A percentile compares a stretch with the other conserved stretches of the same genome.
Conservation (phyloP, 352 stramenopile species). For the Peronospora destructor region DNA sequence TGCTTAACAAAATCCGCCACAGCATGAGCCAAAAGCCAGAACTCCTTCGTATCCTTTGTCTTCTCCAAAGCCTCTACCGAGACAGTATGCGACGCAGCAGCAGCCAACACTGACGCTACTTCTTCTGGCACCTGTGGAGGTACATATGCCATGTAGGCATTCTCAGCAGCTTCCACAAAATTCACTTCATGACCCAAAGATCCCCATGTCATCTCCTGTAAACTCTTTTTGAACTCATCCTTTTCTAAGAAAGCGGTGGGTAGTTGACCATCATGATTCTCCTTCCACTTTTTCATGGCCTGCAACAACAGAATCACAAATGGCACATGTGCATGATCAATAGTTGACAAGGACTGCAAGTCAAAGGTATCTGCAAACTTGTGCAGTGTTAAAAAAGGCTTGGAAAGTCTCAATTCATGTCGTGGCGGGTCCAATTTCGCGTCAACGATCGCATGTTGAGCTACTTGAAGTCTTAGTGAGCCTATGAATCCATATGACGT, state of each 20-base stretch:
- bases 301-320: conserved; percentile 91
- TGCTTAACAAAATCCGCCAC: conserved; percentile 72
- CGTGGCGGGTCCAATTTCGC: conserved; percentile 81
- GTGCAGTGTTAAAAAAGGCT: conserved; percentile 65
- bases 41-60: conserved; percentile 43
- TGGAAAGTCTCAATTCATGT: conserved; percentile 86
- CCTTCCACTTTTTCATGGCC: conserved; percentile 52
- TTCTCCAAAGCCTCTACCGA: conserved; percentile 28
- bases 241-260: conserved; percentile 87
- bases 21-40: conserved; percentile 74
- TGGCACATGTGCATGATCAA: conserved; percentile 89
- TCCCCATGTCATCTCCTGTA: conserved; percentile 57
- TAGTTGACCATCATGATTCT: conserved; percentile 31
- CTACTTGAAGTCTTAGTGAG: conserved; percentile 83
- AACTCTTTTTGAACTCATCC: conserved; percentile 75
- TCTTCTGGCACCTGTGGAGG: conserved; percentile 74
- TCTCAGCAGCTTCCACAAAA: conserved; percentile 90
- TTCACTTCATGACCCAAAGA: conserved; percentile 88
- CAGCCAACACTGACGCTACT: conserved; percentile 51
- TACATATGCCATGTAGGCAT: conserved; percentile 91
- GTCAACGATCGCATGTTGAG: conserved; percentile 84
- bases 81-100: conserved; percentile 23
- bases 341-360: conserved; percentile 60
- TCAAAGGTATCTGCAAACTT: conserved; percentile 50
- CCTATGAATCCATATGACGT: conserved; percentile 92